phyloP scores from a whole-genome alignment of 1,139 yeast species.

The Lodderomyces elongisporus region DNA sequence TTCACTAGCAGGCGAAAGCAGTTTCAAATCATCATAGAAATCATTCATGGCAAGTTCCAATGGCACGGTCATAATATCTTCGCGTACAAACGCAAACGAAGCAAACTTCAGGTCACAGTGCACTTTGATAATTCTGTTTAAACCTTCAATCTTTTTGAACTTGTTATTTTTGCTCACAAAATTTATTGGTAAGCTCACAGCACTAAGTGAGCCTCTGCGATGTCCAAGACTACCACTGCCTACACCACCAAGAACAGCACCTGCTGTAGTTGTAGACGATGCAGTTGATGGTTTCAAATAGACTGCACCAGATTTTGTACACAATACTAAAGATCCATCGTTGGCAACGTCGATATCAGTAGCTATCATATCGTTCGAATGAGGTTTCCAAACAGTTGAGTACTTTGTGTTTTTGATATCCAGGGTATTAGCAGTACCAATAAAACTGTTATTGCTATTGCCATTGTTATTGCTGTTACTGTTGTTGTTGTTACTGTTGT shows the following conservation, averaged over 20 bases:
- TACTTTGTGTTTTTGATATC: constrained; percentile 34
- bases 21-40: constrained; percentile 43
- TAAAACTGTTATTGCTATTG: no score
- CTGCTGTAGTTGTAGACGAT: constrained; percentile 5
- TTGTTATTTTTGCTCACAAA: constrained; percentile 39
- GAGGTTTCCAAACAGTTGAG: constrained; percentile 48
- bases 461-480: no score
- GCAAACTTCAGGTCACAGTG: constrained; percentile 62
- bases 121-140: constrained; percentile 56
- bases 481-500: no score
- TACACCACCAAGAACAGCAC: not conserved
- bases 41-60: constrained; percentile 41
- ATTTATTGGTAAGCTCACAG: constrained; percentile 22
- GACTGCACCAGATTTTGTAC: constrained; percentile 66
- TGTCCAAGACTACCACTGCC: constrained; percentile 5
- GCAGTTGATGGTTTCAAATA: constrained; percentile 29
- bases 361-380: constrained; percentile 44
- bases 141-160: constrained; percentile 48
- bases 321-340: constrained; percentile 65
- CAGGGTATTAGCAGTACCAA: no score
- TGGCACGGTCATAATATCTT: constrained; percentile 56
- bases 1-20: constrained; percentile 42
- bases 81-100: constrained; percentile 66
- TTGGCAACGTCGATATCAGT: constrained; percentile 62
- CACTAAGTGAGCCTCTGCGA: constrained; percentile 23